Conservation (phyloP, 257 asterid genomes). For the Solanum pimpinellifolium region DNA sequence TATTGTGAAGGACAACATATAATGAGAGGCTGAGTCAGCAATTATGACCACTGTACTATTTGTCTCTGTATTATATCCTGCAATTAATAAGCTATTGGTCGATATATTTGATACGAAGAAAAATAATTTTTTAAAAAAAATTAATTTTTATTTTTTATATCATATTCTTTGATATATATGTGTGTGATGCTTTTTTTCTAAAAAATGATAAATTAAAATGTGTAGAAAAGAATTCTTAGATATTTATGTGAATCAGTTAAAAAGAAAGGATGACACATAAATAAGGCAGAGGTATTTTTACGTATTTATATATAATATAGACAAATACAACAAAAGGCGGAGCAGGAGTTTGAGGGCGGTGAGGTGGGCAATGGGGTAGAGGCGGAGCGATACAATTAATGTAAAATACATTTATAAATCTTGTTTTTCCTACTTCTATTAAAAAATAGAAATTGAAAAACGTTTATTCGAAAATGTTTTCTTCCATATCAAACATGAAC, state of each 20-base stretch:
- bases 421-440: neutral
- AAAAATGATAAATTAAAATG: too few relatives aligned
- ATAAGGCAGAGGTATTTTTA: too few relatives aligned
- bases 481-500: neutral
- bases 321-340: neutral
- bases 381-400: neutral
- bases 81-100: neutral
- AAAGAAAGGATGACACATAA: too few relatives aligned
- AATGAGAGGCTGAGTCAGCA: neutral
- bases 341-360: neutral
- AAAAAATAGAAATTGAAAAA: neutral
- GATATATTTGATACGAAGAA: neutral
- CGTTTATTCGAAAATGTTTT: fast-evolving
- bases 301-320: neutral
- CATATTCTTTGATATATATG: too few relatives aligned
- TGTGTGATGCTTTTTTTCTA: too few relatives aligned
- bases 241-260: too few relatives aligned
- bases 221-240: too few relatives aligned
- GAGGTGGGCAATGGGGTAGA: neutral
- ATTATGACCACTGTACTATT: neutral
- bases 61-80: neutral
- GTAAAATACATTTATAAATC: neutral
- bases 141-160: too few relatives aligned
- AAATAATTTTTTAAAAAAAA: neutral
- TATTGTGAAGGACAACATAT: neutral